phyloP scores from a whole-genome alignment of 2,329 filamentous ascomycete genomes.

The Nemania sp. region DNA sequence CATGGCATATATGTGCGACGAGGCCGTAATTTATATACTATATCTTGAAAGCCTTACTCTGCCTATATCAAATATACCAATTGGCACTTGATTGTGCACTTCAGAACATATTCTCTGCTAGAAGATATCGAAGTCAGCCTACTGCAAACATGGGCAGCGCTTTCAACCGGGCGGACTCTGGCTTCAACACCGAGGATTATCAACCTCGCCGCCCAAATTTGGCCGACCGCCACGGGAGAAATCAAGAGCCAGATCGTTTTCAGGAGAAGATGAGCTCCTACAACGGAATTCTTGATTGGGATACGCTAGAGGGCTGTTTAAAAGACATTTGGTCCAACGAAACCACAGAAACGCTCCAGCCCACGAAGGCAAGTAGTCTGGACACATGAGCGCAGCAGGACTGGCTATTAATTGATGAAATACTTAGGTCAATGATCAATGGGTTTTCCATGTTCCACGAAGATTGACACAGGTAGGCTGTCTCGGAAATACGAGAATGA shows the following conservation, averaged over 20 bases:
- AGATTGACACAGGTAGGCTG: background rate
- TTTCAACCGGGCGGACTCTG: conserved; percentile 1
- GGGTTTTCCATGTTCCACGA: background rate
- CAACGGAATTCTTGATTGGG: background rate
- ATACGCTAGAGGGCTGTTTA: background rate
- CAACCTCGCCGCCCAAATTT: conserved; percentile 1
- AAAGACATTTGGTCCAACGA: background rate
- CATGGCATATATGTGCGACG: conserved; percentile 1
- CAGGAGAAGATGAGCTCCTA: background rate
- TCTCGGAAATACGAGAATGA: background rate
- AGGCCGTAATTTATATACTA: background rate
- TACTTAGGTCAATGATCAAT: background rate
- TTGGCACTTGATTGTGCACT: background rate
- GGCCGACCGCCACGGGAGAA: background rate
- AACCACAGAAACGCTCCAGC: background rate
- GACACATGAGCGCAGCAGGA: background rate
- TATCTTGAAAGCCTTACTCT: background rate
- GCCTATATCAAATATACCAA: background rate
- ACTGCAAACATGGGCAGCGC: background rate
- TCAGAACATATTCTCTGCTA: background rate
- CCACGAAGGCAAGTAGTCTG: background rate
- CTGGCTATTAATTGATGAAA: background rate
- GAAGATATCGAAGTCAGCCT: background rate
- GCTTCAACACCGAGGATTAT: background rate
- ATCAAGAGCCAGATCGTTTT: background rate